A percentile compares a stretch with the other conserved stretches of the same genome.
These are phyloP conservation scores for Dryas octopetala DNA, from an alignment of 306 rosid genomes.

Conservation along the genomic window DNA sequence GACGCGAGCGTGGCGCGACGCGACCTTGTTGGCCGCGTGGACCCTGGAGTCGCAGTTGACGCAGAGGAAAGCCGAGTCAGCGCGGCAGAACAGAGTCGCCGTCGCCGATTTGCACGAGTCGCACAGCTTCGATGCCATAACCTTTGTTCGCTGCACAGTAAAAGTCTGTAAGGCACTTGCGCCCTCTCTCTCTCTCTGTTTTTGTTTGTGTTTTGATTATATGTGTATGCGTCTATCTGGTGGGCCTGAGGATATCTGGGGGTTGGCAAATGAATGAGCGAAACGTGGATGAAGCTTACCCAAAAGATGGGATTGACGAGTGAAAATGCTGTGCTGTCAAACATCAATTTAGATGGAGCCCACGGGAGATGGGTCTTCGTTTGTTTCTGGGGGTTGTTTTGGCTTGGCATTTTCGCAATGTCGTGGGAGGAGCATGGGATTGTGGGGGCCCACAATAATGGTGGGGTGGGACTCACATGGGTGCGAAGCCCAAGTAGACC, in stretches of 20 bases:
- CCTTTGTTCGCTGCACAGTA: no score
- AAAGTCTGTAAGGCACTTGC: not conserved
- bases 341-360: constrained; percentile 8
- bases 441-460: not conserved
- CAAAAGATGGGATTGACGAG: constrained; percentile 24
- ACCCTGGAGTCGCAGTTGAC: constrained; percentile 60
- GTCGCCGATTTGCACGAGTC: constrained; percentile 86
- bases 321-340: not conserved
- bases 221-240: constrained; percentile 37
- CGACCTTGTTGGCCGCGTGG: constrained; percentile 93
- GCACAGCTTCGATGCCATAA: constrained; percentile 93
- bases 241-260: constrained; percentile 53
- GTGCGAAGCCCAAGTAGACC: constrained; percentile 11
- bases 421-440: not conserved
- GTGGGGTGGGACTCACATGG: not conserved
- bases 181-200: not conserved
- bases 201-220: constrained; percentile 10
- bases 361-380: not conserved
- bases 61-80: constrained; percentile 92
- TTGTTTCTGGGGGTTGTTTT: not conserved
- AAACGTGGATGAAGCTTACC: constrained; percentile 58
- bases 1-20: constrained; percentile 92
- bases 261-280: not conserved
- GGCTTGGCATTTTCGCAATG: not conserved
- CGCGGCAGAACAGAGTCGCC: constrained; percentile 81